Conservation (phyloP, 108 stramenopile species). For the Nitzschia sp. region DNA sequence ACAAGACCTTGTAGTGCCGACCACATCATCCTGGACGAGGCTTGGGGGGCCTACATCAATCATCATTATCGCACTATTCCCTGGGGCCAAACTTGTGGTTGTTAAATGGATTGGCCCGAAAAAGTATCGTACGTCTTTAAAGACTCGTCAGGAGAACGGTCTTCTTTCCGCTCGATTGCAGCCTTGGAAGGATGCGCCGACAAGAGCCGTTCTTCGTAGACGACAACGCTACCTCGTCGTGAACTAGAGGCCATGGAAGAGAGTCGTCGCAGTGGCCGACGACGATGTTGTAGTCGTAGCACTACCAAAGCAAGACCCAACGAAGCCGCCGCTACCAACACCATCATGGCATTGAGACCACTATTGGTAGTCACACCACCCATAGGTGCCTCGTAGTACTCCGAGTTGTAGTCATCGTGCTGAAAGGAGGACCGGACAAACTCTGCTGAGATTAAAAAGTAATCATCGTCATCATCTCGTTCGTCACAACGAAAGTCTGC, state of each 20-base stretch:
- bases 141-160: background rate
- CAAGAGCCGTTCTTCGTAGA: background rate
- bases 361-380: background rate
- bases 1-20: no score
- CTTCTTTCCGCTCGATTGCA: background rate
- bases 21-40: no score
- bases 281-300: background rate
- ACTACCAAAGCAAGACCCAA: background rate
- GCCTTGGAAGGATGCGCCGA: background rate
- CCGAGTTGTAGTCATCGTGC: background rate
- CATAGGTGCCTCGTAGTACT: background rate
- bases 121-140: slow-evolving; percentile 3
- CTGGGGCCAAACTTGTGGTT: no score
- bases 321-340: background rate
- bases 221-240: background rate
- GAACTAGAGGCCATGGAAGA: background rate
- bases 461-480: background rate
- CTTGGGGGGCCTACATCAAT: no score
- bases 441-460: background rate
- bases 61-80: no score
- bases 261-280: background rate
- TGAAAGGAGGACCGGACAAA: background rate
- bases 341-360: background rate
- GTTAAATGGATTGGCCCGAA: background rate
- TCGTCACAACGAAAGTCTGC: background rate